phyloP scores from a whole-genome alignment of 1,139 yeast species.

The Yamadazyma diddensiae region DNA sequence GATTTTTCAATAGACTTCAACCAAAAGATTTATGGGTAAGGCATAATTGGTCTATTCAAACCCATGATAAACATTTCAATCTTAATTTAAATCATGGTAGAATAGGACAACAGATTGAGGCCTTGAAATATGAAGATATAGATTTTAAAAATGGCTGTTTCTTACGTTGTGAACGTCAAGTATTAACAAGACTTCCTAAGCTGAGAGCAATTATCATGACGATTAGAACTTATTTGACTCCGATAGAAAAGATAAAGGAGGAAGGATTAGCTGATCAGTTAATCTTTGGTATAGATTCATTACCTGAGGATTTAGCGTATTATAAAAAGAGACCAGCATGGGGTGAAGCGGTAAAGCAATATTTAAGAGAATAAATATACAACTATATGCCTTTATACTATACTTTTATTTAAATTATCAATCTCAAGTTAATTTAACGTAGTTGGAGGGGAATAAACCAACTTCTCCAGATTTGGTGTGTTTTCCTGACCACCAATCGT shows the following conservation, averaged over 20 bases:
- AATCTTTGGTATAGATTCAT: constrained; percentile 53
- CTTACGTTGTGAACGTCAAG: constrained; percentile 41
- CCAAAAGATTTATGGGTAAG: constrained; percentile 40
- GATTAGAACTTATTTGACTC: constrained; percentile 41
- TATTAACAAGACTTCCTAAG: constrained; percentile 36
- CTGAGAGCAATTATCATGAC: constrained; percentile 41
- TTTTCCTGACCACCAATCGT: constrained; percentile 95
- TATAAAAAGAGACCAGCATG: constrained; percentile 61
- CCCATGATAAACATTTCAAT: constrained; percentile 27
- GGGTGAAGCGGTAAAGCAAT: constrained; percentile 62
- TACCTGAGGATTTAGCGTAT: constrained; percentile 56
- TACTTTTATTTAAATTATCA: neutral
- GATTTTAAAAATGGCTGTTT: constrained; percentile 37
- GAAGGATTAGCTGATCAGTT: constrained; percentile 45
- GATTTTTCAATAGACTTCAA: constrained; percentile 36
- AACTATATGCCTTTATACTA: neutral
- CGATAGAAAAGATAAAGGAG: constrained; percentile 29
- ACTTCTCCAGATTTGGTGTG: constrained; percentile 63
- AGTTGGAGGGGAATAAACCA: constrained; percentile 90
- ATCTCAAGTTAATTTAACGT: constrained; percentile 46
- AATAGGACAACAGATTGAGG: constrained; percentile 24
- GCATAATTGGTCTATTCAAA: constrained; percentile 43
- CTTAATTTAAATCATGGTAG: constrained; percentile 33
- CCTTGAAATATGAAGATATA: constrained; percentile 25
- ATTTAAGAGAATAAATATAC: constrained; percentile 19